Evolutionary conservation across 2,329 filamentous ascomycete genomes (phyloP).

Genomic region (Fusarium sp.): DNA sequence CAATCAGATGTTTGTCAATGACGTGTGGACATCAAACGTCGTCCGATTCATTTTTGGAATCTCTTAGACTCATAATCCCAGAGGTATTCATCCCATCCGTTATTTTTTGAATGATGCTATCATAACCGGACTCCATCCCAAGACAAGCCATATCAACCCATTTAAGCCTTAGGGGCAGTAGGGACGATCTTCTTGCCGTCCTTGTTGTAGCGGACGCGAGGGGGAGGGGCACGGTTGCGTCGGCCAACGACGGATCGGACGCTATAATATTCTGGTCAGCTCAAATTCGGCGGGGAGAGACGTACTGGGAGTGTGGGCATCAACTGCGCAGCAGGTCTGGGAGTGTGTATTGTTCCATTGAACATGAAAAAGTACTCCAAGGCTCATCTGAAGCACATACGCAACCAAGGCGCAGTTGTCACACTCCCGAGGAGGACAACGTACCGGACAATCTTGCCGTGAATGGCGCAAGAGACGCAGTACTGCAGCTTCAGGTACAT

Average conservation of each 20-base stretch:
- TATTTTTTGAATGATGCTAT: constrained; percentile 51
- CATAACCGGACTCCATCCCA: constrained; percentile 52
- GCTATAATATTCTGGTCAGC: constrained; percentile 68
- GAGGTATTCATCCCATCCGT: constrained; percentile 48
- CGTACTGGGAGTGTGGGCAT: constrained; percentile 35
- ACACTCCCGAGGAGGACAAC: constrained; percentile 68
- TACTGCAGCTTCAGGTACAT: constrained; percentile 99
- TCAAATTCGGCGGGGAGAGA: constrained; percentile 14
- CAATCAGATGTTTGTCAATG: constrained; percentile 14
- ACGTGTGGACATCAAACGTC: constrained; percentile 36
- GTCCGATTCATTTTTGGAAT: constrained; percentile 46
- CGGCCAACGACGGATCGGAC: constrained; percentile 96
- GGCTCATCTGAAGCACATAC: constrained; percentile 67
- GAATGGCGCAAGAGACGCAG: constrained; percentile 99
- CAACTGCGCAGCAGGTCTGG: constrained; percentile 24
- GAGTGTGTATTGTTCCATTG: constrained; percentile 43
- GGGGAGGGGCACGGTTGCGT: constrained; percentile 98
- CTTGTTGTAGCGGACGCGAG: constrained; percentile 99
- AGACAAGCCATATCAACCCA: constrained; percentile 38
- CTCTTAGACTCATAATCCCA: constrained; percentile 46
- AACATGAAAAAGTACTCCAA: constrained; percentile 58
- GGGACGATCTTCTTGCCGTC: constrained; percentile 99
- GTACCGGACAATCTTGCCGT: constrained; percentile 99
- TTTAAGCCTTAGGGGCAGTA: constrained; percentile 59
- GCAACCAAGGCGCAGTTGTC: constrained; percentile 63